Evolutionary conservation across 2,329 filamentous ascomycete genomes (phyloP).

Genomic region (Curvularia verruculosa): DNA sequence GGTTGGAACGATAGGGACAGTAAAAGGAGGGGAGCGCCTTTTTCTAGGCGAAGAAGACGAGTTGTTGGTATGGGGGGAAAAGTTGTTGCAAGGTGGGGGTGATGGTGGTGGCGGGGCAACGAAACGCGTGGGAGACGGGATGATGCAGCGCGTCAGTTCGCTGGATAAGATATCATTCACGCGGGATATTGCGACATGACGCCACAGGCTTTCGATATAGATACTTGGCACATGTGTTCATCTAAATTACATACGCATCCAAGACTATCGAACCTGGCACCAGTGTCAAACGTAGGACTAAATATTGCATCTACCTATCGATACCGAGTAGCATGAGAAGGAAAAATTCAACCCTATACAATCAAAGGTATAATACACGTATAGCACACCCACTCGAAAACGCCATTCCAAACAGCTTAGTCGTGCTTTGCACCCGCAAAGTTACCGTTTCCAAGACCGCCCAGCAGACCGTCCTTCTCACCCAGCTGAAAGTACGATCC

Average conservation of each 20-base stretch:
- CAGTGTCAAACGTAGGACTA: not conserved
- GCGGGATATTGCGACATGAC: not conserved
- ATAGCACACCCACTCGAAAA: not conserved
- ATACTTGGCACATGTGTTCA: too few relatives aligned
- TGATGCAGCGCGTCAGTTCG: not conserved
- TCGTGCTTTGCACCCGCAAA: slow-evolving; percentile 45
- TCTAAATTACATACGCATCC: not conserved
- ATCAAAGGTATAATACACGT: slow-evolving; percentile 18
- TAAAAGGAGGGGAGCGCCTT: too few relatives aligned
- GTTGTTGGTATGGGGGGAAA: too few relatives aligned
- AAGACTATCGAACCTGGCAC: not conserved
- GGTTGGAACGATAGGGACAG: not conserved
- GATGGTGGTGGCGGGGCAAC: not conserved
- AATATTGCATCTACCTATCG: not conserved
- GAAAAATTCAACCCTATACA: slow-evolving; percentile 2
- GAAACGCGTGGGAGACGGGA: not conserved
- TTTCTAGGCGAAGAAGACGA: too few relatives aligned
- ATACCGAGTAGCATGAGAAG: not conserved
- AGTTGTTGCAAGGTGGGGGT: not conserved
- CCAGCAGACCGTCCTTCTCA: slow-evolving; percentile 71
- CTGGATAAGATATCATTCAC: not conserved
- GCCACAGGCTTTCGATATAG: too few relatives aligned
- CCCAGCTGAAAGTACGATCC: slow-evolving; percentile 68
- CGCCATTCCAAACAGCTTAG: slow-evolving; percentile 13
- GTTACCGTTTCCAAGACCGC: slow-evolving; percentile 56